Evolutionary conservation across 805 yeast species (phyloP), one percentile per base, ranked within the genome.

Genomic region (Kockiozyma suomiensis): DNA sequence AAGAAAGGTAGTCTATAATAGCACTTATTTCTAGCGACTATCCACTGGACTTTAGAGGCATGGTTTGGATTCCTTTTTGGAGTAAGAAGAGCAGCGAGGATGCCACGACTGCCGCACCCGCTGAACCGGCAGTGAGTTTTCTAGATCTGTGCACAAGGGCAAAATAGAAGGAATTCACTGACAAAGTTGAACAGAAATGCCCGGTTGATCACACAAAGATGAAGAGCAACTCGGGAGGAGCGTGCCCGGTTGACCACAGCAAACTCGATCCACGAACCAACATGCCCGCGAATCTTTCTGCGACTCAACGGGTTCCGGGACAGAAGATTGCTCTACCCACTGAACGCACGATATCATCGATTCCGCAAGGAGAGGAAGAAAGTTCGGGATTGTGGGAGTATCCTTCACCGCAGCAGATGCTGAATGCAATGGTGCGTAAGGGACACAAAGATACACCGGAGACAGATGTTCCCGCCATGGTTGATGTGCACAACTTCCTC

Each of bases 331-430:
- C 82, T 37, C 78, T 94, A 33, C 91, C 97, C 8, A 89, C 94
- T 0, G 89, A 87, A 45, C 83, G 97, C 68, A 87, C 96, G 1
- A 74, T 85, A 40, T 90, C 97, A 15, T 76, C 90, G 1, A 94
- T 94, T 54, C 99, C 99, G 21, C 82, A 90, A 64, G 98, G 98
- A 30, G 82, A 78, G 30, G 71, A 72, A 13, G 78, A 76, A 1
- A 79, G 77, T 8, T 85, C 84, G 62, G 96, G 96, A 1, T 84
- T 86, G 50, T 94, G 99, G 99, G 99, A 94, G 75, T 94, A 94
- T 72, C 99, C 99, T 1, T 90, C 97, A 1, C 99, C 99, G 0
- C 99, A 94, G 75, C 99, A 94, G 73, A 94, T 94, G 99, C 85
- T 91, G 66, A 92, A 93, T 70, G 99, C 99, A 12, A 93, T 94